A percentile compares a stretch with the other conserved stretches of the same genome.
Conservation (phyloP, 176 grass and related monocot species). For the Poa pratensis region DNA sequence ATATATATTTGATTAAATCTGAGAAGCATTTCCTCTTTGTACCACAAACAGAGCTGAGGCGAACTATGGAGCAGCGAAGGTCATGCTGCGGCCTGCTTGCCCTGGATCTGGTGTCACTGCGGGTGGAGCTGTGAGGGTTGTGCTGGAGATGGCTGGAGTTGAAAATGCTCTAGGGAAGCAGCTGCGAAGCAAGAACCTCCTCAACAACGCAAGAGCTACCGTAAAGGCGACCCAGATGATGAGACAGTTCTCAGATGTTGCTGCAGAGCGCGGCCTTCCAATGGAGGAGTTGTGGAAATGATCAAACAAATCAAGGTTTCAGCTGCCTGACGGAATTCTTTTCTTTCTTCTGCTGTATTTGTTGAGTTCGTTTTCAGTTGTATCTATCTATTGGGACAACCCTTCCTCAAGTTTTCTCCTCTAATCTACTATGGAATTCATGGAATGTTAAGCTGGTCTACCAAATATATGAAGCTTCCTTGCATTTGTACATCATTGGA, state of each 20-base stretch:
- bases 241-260: conserved; percentile 68
- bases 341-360: conserved; percentile 11
- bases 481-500: neutral
- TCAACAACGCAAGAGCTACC: conserved; percentile 87
- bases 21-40: conserved; percentile 18
- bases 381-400: conserved; percentile 31
- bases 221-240: conserved; percentile 77
- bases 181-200: conserved; percentile 73
- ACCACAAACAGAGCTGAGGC: conserved; percentile 62
- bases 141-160: conserved; percentile 89
- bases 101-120: conserved; percentile 85
- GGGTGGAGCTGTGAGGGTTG: conserved; percentile 76
- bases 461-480: conserved; percentile 18
- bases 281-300: conserved; percentile 94
- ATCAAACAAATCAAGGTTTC: conserved; percentile 8
- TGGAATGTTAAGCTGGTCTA: conserved; percentile 7
- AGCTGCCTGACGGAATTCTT: conserved; percentile 15
- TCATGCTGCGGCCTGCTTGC: conserved; percentile 88
- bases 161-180: conserved; percentile 93
- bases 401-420: conserved; percentile 19
- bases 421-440: neutral
- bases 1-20: conserved; percentile 13
- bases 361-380: conserved; percentile 29
- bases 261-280: conserved; percentile 69
- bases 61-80: conserved; percentile 77